Evolutionary conservation across 2,329 filamentous ascomycete species (phyloP).

Genomic region (Coleophoma cylindrospora): DNA sequence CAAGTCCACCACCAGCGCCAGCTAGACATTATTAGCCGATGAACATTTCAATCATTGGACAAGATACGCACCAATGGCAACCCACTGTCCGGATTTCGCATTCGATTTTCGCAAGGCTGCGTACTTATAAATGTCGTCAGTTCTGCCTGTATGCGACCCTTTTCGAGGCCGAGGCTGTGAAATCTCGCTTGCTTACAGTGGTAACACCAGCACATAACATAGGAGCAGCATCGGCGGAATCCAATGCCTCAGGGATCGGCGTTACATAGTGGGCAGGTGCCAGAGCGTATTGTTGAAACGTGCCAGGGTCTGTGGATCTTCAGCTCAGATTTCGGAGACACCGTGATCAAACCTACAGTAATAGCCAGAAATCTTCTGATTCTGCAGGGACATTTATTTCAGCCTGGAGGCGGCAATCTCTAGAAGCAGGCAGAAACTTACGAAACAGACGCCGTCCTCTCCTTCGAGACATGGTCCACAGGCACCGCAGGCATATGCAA

Average conservation of each 20-base stretch:
- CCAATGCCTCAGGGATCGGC: conserved; percentile 57
- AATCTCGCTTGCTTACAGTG: conserved; percentile 25
- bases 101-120: conserved; percentile 56
- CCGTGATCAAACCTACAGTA: conserved; percentile 36
- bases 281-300: conserved; percentile 67
- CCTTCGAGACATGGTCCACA: conserved; percentile 49
- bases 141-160: conserved; percentile 19
- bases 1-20: conserved; percentile 56
- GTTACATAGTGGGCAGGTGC: conserved; percentile 64
- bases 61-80: conserved; percentile 38
- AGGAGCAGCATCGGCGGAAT: conserved; percentile 57
- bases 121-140: conserved; percentile 36
- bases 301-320: conserved; percentile 44
- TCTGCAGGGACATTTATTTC: conserved; percentile 17
- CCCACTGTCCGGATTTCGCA: conserved; percentile 35
- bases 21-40: conserved; percentile 21
- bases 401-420: conserved; percentile 2
- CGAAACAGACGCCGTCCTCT: conserved; percentile 61
- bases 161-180: conserved; percentile 10
- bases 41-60: neutral
- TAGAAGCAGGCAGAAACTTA: conserved; percentile 31
- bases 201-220: conserved; percentile 66
- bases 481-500: conserved; percentile 46
- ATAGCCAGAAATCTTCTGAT: conserved; percentile 58
- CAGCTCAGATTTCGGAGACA: neutral